phyloP scores from a whole-genome alignment of 2,329 filamentous ascomycete genomes.

The Orbilia javanica region DNA sequence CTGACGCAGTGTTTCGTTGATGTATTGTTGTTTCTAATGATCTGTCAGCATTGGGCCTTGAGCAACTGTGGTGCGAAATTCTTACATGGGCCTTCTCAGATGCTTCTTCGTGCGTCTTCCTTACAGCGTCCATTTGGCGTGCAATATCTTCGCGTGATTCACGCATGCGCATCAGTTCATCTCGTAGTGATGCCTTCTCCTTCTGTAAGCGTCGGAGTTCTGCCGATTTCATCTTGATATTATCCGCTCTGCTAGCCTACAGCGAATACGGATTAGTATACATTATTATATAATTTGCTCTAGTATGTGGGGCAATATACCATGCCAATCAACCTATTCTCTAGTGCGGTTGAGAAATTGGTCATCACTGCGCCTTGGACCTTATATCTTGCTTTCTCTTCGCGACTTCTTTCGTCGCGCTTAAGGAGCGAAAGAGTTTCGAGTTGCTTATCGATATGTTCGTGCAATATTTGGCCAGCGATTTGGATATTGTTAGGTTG shows the following conservation, averaged over 20 bases:
- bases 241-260: slow-evolving; percentile 54
- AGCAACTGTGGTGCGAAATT: neutral
- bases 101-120: slow-evolving; percentile 60
- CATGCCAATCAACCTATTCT: slow-evolving; percentile 59
- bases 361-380: slow-evolving; percentile 57
- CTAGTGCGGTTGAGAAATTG: slow-evolving; percentile 60
- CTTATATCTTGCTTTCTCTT: slow-evolving; percentile 57
- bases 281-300: neutral
- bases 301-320: slow-evolving; percentile 43
- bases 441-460: slow-evolving; percentile 49
- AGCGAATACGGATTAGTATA: neutral
- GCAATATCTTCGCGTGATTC: slow-evolving; percentile 59
- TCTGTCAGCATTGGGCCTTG: slow-evolving; percentile 1
- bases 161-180: slow-evolving; percentile 59
- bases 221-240: slow-evolving; percentile 53
- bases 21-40: slow-evolving; percentile 51
- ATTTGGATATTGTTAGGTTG: slow-evolving; percentile 51
- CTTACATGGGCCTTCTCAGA: slow-evolving; percentile 59
- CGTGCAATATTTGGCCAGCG: slow-evolving; percentile 37
- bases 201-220: slow-evolving; percentile 41
- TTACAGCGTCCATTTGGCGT: slow-evolving; percentile 61
- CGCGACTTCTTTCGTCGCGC: slow-evolving; percentile 43
- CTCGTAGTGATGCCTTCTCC: slow-evolving; percentile 59
- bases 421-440: slow-evolving; percentile 42
- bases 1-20: slow-evolving; percentile 47